Conservation (phyloP, 129 eudicot genomes). For the Flaveria sonorensis region DNA sequence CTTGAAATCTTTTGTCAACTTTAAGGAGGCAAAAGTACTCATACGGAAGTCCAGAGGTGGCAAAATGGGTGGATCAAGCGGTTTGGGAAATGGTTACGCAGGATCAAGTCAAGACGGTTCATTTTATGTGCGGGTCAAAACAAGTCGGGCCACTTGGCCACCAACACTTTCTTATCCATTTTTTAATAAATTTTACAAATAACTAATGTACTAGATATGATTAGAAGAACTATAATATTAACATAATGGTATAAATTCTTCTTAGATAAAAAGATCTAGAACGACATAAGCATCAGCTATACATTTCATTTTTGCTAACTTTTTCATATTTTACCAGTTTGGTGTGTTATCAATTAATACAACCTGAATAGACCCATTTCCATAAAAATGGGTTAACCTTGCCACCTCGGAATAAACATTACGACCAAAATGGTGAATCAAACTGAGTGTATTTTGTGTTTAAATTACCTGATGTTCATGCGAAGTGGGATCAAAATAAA, state of each 20-base stretch:
- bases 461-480: conserved; percentile 71
- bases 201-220: background rate
- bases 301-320: background rate
- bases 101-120: background rate
- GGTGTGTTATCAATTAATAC: background rate
- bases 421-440: background rate
- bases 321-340: background rate
- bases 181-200: background rate
- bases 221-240: background rate
- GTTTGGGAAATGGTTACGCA: conserved; percentile 7
- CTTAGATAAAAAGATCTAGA: background rate
- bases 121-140: background rate
- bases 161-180: background rate
- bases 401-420: background rate
- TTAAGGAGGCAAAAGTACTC: conserved; percentile 6
- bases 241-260: background rate
- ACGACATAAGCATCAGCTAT: background rate
- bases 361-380: background rate
- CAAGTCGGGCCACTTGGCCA: conserved; percentile 9
- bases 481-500: conserved; percentile 64
- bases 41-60: background rate
- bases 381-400: background rate
- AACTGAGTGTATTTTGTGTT: background rate
- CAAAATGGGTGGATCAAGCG: background rate
- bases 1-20: background rate